Conservation (phyloP, 208 protist genomes). For the Acanthamoeba royreba region DNA sequence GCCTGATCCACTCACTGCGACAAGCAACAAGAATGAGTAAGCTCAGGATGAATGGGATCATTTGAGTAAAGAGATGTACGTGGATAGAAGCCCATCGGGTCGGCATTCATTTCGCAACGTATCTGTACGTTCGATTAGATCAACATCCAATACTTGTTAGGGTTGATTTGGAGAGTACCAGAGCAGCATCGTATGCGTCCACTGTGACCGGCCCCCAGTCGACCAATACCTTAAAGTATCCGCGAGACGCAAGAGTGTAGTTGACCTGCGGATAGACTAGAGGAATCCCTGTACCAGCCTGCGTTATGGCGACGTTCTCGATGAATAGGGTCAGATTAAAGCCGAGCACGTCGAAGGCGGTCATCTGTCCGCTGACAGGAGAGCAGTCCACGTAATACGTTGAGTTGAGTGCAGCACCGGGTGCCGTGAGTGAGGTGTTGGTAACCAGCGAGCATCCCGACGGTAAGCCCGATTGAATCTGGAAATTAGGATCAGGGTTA, state of each 20-base stretch:
- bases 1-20: background rate
- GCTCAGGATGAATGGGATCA: background rate
- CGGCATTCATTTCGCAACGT: constrained; percentile 37
- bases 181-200: constrained; percentile 35
- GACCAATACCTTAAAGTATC: background rate
- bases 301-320: constrained; percentile 35
- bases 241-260: background rate
- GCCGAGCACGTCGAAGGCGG: background rate
- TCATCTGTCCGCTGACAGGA: background rate
- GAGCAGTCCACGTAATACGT: background rate
- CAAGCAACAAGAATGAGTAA: background rate
- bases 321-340: constrained; percentile 42
- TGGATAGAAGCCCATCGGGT: constrained; percentile 44
- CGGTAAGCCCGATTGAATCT: too few relatives aligned
- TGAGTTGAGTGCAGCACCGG: too few relatives aligned
- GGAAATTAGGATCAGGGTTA: too few relatives aligned
- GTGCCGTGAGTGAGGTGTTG: too few relatives aligned
- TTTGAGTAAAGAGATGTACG: background rate
- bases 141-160: background rate
- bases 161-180: background rate
- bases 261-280: constrained; percentile 47
- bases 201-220: constrained; percentile 38
- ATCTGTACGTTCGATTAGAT: background rate
- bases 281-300: background rate
- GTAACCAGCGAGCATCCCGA: too few relatives aligned